These are phyloP conservation scores for Umbelopsis sp. DNA, from an alignment of 371 early-diverging fungal species.

Conservation along the genomic window DNA sequence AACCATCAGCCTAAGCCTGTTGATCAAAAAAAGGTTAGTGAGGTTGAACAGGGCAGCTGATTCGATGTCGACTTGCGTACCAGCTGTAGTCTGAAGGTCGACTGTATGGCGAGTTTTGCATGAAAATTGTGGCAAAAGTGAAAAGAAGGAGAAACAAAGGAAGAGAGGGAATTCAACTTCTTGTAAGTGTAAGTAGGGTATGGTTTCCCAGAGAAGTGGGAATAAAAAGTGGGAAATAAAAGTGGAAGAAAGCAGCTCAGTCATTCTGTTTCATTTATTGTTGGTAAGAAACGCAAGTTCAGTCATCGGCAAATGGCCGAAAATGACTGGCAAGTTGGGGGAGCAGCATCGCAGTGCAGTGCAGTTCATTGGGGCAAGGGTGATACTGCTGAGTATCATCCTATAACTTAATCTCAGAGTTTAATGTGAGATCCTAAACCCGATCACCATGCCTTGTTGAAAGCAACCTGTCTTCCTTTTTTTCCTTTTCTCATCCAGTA, in stretches of 20 bases:
- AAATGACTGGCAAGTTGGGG: slow-evolving; percentile 14
- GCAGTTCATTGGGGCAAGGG: no score
- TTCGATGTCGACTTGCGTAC: not conserved
- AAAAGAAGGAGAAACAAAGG: not conserved
- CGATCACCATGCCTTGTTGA: no score
- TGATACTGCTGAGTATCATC: no score
- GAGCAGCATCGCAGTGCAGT: not conserved
- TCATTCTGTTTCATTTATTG: slow-evolving; percentile 1
- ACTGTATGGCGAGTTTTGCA: not conserved
- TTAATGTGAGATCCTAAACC: no score
- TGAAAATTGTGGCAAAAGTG: not conserved
- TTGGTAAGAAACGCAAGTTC: slow-evolving; percentile 1
- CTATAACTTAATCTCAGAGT: no score
- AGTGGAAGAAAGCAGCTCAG: slow-evolving; percentile 15
- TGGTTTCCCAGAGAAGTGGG: not conserved
- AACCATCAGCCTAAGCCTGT: slow-evolving; percentile 29
- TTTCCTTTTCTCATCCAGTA: no score
- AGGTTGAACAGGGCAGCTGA: no score
- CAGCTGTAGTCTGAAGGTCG: not conserved
- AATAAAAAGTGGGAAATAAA: not conserved
- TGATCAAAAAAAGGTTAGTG: no score
- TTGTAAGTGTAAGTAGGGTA: not conserved
- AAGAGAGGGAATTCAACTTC: not conserved
- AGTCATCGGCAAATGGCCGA: slow-evolving; percentile 20
- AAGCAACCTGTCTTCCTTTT: no score